Conservation (phyloP, 2,329 filamentous ascomycete species). For the Meredithiella fracta region DNA sequence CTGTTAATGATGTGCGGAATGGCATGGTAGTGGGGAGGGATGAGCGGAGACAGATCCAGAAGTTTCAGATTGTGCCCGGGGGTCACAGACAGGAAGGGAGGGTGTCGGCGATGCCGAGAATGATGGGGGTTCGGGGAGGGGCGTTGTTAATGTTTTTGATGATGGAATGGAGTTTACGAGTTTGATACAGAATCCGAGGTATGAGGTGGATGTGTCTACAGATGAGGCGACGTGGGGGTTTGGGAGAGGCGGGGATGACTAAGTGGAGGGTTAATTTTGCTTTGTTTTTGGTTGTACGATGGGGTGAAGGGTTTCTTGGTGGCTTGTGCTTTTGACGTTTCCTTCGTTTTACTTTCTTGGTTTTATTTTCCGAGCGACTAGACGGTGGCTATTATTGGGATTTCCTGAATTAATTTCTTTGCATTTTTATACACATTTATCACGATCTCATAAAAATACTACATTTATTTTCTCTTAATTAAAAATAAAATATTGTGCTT, state of each 20-base stretch:
- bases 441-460: too few species aligned
- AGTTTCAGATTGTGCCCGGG: neutral
- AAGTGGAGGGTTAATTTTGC: neutral
- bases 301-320: neutral
- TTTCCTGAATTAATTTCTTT: too few species aligned
- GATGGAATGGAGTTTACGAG: constrained; percentile 10
- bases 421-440: too few species aligned
- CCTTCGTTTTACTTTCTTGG: neutral
- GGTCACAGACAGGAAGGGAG: neutral
- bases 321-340: neutral
- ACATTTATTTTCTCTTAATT: too few species aligned
- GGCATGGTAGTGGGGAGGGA: neutral
- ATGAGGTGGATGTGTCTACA: constrained; percentile 11
- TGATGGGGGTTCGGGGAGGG: neutral
- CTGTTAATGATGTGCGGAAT: neutral
- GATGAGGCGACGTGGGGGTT: constrained; percentile 6
- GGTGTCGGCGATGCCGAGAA: neutral
- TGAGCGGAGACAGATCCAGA: neutral
- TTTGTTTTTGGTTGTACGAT: neutral
- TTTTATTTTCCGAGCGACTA: too few species aligned
- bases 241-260: neutral
- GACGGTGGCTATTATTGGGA: too few species aligned
- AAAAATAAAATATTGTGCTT: too few species aligned
- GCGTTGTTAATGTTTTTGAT: constrained; percentile 5
- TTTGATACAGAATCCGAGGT: constrained; percentile 12